Percentiles rank a stretch among this genome's conserved stretches.
These are phyloP conservation scores for Letharia lupina DNA, from an alignment of 495 filamentous ascomycete species.

Conservation along the genomic window DNA sequence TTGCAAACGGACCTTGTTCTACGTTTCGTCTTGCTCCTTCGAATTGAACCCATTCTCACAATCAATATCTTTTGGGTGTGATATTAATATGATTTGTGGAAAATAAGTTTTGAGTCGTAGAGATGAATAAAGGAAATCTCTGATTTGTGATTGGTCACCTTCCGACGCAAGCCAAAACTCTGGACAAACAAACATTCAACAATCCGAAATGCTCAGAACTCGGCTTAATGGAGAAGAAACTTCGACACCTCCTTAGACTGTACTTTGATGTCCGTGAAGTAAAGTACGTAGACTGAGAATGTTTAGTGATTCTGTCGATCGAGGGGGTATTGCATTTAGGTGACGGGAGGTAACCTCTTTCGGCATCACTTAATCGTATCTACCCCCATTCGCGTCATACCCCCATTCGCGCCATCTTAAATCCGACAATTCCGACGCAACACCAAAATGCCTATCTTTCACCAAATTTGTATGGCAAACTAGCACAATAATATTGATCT, in stretches of 20 bases:
- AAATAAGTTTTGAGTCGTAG: neutral
- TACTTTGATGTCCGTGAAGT: neutral
- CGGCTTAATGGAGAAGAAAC: neutral
- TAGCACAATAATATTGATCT: no score
- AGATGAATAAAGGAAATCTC: neutral
- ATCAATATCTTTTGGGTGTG: neutral
- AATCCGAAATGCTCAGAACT: neutral
- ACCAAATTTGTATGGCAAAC: no score
- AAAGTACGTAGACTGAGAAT: no score
- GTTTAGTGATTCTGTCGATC: no score
- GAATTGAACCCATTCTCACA: slow-evolving; percentile 46
- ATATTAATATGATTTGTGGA: neutral
- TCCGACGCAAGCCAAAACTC: neutral
- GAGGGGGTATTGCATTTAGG: neutral
- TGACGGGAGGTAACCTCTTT: neutral
- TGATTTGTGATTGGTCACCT: neutral
- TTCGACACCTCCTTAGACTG: neutral
- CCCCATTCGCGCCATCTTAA: no score
- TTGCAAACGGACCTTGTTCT: slow-evolving; percentile 42
- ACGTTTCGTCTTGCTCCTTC: slow-evolving; percentile 52
- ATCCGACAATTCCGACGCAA: no score
- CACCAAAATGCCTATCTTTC: no score
- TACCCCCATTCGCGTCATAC: no score
- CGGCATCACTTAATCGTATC: no score
- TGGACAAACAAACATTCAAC: neutral